Evolutionary conservation across 208 protist genomes (phyloP), one percentile per base, ranked within the genome.

Genomic region (Entamoeba histolytica): DNA sequence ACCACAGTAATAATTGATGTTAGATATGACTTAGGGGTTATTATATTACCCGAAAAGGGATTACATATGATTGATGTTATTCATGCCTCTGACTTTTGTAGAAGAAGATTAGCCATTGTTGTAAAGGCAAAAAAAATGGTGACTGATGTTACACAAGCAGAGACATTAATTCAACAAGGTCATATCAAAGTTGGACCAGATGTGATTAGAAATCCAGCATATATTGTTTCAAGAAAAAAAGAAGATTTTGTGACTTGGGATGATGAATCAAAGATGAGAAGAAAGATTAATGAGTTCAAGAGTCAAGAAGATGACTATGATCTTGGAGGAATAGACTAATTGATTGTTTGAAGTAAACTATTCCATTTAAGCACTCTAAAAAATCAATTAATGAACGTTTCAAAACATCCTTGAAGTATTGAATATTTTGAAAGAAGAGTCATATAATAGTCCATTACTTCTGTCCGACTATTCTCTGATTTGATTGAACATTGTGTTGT

Each of bases 121-220:
- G 8, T 94, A 23, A 52, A 93, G 17, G 15, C 5, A 5, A 5
- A 49, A 5, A 93, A 94, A n/a, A 92, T 93, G 39, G 92, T 92
- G 4, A 3, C 5, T 12, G 8, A 28, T 44, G 5, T 93, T 8
- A 7, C 12, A 87, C 31, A 52, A 44, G 93, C 92, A 49, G 49
- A 31, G 6, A 28, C 73, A 47, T 57, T 94, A n/a, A 61, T 94
- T 93, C 52, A 93, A 51, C 93, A 94, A 31, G 93, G 93, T 28
- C 93, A 94, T 57, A 57, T 94, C 49, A 35, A 92, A 57, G 92
- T 94, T 49, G 93, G 93, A 19, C 92, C 93, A 5, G 15, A 93
- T 17, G 28, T 91, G 14, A 50, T 94, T 5, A 69, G n/a, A 17
- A 92, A 94, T 92, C 92, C 93, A 19, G 92, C 93, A 44, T 93